Evolutionary conservation across 2,329 filamentous ascomycete species (phyloP).

Genomic region (Aspergillus ruber): DNA sequence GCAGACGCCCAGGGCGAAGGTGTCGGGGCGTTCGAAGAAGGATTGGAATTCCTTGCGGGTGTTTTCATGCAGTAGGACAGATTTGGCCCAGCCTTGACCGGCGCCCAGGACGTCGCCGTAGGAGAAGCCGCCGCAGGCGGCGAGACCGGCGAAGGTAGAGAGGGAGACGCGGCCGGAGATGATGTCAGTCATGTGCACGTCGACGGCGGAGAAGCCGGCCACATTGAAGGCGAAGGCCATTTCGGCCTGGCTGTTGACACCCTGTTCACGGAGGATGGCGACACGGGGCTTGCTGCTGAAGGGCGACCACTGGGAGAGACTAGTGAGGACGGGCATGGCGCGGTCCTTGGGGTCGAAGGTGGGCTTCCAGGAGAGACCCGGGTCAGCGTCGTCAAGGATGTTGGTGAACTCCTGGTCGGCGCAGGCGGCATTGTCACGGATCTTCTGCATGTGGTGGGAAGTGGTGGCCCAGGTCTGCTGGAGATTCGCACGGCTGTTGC

Average conservation of each 20-base stretch:
- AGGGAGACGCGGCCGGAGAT: conserved; percentile 75
- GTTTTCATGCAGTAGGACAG: conserved; percentile 73
- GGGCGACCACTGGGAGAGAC: conserved; percentile 49
- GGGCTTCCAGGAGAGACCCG: conserved; percentile 77
- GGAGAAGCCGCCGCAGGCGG: conserved; percentile 94
- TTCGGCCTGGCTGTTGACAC: conserved; percentile 92
- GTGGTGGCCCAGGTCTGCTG: conserved; percentile 86
- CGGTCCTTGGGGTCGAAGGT: conserved; percentile 74
- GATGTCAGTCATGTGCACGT: conserved; percentile 93
- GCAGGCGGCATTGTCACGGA: conserved; percentile 80
- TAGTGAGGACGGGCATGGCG: conserved; percentile 62
- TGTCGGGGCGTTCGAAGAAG: conserved; percentile 84
- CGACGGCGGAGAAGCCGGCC: conserved; percentile 84
- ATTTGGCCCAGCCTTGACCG: conserved; percentile 95
- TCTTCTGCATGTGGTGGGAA: conserved; percentile 82
- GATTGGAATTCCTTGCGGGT: conserved; percentile 69
- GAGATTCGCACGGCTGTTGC: conserved; percentile 63
- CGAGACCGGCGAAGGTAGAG: conserved; percentile 75
- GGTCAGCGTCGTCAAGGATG: conserved; percentile 68
- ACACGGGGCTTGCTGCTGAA: conserved; percentile 66
- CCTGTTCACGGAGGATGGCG: conserved; percentile 89
- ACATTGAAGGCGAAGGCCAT: conserved; percentile 95
- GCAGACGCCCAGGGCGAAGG: conserved; percentile 89
- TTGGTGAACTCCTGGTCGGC: conserved; percentile 76
- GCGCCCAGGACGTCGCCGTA: conserved; percentile 89